Percentiles rank a stretch among this genome's conserved stretches.
Evolutionary conservation across 2,329 filamentous ascomycete genomes (phyloP).

Genomic region (Elsinoe perseae): DNA sequence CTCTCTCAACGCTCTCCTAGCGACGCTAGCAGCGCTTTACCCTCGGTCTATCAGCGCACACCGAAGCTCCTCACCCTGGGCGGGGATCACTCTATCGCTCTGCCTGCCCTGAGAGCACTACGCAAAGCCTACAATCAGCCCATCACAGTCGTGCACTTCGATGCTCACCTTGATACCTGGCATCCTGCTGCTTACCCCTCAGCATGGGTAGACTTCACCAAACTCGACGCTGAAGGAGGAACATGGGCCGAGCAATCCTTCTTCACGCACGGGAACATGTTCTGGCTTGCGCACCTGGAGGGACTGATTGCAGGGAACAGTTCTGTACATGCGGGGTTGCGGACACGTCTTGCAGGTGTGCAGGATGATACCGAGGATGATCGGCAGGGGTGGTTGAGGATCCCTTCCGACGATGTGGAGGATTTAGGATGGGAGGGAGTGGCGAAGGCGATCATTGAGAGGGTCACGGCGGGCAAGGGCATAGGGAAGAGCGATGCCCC

Average conservation of each 20-base stretch:
- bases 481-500: constrained; percentile 48
- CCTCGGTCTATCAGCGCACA: constrained; percentile 35
- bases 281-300: constrained; percentile 78
- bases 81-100: constrained; percentile 44
- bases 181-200: constrained; percentile 72
- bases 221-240: neutral
- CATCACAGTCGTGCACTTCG: constrained; percentile 45
- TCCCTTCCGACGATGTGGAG: constrained; percentile 81
- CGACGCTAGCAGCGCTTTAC: constrained; percentile 30
- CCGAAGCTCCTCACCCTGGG: constrained; percentile 43
- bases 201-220: constrained; percentile 54
- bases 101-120: constrained; percentile 44
- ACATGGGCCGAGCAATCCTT: constrained; percentile 52
- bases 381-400: constrained; percentile 68
- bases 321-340: constrained; percentile 74
- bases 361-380: constrained; percentile 66
- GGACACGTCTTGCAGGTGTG: constrained; percentile 62
- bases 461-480: constrained; percentile 37
- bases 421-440: constrained; percentile 67
- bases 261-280: constrained; percentile 87
- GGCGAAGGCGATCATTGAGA: constrained; percentile 59
- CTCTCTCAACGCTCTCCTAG: constrained; percentile 45
- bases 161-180: constrained; percentile 74
- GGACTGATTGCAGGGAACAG: constrained; percentile 67
- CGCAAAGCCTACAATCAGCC: constrained; percentile 39